phyloP scores from a whole-genome alignment of 345 rosid species.

The Stellera chamaejasme region DNA sequence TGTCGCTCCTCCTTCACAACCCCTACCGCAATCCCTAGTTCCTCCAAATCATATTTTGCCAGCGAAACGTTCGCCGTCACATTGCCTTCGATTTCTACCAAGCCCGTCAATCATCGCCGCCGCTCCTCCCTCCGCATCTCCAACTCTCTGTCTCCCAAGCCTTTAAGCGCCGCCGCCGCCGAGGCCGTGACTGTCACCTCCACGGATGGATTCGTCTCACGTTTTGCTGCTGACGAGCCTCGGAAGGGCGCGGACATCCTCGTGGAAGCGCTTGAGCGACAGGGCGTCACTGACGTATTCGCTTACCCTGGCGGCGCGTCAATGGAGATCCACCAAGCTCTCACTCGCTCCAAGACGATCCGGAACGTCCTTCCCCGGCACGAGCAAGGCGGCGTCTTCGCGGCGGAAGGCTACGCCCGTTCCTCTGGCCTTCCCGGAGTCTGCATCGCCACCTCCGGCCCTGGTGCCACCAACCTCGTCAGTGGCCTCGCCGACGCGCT shows the following conservation, averaged over 20 bases:
- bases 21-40: constrained; percentile 10
- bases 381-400: constrained; percentile 93
- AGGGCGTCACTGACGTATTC: constrained; percentile 74
- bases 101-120: constrained; percentile 14
- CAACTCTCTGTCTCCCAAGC: constrained; percentile 11
- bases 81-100: constrained; percentile 11
- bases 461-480: constrained; percentile 86
- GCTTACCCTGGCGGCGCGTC: constrained; percentile 98
- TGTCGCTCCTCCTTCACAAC: constrained; percentile 19
- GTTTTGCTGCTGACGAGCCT: constrained; percentile 62
- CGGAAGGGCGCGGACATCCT: constrained; percentile 92
- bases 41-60: constrained; percentile 20
- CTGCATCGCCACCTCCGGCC: constrained; percentile 96
- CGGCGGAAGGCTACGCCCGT: constrained; percentile 92
- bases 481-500: constrained; percentile 86
- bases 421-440: constrained; percentile 81
- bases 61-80: constrained; percentile 21
- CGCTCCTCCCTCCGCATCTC: constrained; percentile 17
- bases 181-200: constrained; percentile 23
- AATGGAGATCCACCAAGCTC: constrained; percentile 97
- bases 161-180: constrained; percentile 15
- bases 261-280: constrained; percentile 84
- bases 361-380: constrained; percentile 91
- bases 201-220: constrained; percentile 19
- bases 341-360: constrained; percentile 72